phyloP scores from a whole-genome alignment of 2,329 filamentous ascomycete genomes.

The Fusarium tupiense region DNA sequence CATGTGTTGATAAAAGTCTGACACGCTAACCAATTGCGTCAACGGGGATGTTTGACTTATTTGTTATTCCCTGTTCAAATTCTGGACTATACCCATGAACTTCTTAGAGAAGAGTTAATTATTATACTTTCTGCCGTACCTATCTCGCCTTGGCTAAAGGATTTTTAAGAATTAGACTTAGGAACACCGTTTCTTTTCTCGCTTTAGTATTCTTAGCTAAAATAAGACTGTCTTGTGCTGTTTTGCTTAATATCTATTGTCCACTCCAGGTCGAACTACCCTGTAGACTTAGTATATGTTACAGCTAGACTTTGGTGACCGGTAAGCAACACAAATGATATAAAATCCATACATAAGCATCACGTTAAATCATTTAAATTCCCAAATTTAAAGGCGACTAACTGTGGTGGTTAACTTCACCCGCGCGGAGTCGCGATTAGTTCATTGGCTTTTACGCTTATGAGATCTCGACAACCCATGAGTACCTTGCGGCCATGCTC shows the following conservation, averaged over 20 bases:
- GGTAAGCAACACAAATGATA: accelerated
- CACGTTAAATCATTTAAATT: accelerated
- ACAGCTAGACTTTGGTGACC: accelerated
- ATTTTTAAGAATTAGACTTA: background rate
- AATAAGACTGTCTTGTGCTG: accelerated
- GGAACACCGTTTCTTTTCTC: no score
- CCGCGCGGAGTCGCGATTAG: background rate
- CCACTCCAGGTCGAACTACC: accelerated
- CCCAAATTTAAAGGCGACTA: accelerated
- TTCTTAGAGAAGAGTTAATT: accelerated
- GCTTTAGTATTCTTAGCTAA: no score
- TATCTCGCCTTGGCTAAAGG: accelerated
- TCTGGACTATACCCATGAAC: accelerated
- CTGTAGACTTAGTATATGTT: accelerated
- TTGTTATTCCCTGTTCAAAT: accelerated
- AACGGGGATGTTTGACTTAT: background rate
- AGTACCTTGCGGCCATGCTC: background rate
- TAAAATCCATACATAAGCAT: accelerated
- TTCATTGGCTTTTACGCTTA: accelerated
- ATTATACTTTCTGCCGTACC: accelerated
- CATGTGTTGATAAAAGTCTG: constrained; percentile 18
- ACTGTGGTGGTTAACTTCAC: accelerated
- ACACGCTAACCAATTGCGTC: constrained; percentile 33
- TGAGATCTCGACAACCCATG: background rate
- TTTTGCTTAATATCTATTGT: accelerated